Conservation (phyloP, 1,284 basidiomycete genomes). For the Peniophora sp. region DNA sequence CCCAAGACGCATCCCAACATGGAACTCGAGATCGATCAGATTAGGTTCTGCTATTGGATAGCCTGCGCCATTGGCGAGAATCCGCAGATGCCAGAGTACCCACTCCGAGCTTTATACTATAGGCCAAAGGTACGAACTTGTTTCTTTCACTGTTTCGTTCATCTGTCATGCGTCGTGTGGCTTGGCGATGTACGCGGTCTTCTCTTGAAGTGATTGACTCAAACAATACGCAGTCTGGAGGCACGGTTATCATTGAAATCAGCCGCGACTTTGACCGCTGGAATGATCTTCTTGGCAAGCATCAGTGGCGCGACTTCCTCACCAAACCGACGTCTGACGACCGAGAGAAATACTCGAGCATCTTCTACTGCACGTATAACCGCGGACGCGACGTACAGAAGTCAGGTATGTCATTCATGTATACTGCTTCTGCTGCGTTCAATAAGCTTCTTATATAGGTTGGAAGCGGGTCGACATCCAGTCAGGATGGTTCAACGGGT, state of each 20-base stretch:
- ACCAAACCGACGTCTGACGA: conserved; percentile 35
- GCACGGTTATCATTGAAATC: conserved; percentile 59
- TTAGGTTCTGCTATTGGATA: conserved; percentile 54
- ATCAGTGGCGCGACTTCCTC: conserved; percentile 53
- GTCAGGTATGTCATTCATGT: conserved; percentile 21
- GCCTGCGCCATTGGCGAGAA: conserved; percentile 43
- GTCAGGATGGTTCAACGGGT: conserved; percentile 47
- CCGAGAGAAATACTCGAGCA: conserved; percentile 28
- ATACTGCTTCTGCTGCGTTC: conserved; percentile 1
- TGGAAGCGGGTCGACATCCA: conserved; percentile 55
- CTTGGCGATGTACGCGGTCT: too few species aligned
- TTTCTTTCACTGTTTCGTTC: background rate
- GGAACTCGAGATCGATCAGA: conserved; percentile 39
- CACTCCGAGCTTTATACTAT: conserved; percentile 45
- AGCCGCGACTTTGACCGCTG: conserved; percentile 28
- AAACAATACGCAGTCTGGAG: conserved; percentile 37
- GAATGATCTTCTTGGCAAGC: conserved; percentile 49
- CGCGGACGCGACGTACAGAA: conserved; percentile 37
- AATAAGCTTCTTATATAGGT: conserved; percentile 29
- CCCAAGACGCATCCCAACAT: conserved; percentile 45
- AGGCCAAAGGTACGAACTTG: conserved; percentile 50
- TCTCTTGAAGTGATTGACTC: background rate
- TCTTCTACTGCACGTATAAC: conserved; percentile 46
- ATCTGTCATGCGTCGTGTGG: background rate
- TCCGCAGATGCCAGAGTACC: conserved; percentile 10